Evolutionary conservation across 305 asterid species (phyloP).

Genomic region (Withania somnifera): DNA sequence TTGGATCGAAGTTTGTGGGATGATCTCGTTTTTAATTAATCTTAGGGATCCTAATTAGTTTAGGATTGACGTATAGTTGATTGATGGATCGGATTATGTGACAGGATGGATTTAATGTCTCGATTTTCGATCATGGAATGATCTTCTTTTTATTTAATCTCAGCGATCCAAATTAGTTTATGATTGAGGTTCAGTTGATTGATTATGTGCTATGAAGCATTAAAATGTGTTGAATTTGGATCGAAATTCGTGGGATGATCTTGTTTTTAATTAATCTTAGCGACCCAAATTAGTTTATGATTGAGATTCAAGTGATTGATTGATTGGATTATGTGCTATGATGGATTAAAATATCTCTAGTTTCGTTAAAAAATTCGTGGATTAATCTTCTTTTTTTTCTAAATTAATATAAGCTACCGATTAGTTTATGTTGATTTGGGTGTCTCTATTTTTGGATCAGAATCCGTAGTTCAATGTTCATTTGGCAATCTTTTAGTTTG

Average conservation of each 20-base stretch:
- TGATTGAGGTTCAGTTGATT: neutral
- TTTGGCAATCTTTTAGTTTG: no score
- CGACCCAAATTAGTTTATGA: neutral
- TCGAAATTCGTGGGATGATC: neutral
- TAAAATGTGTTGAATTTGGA: neutral
- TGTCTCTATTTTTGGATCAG: no score
- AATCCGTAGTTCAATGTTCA: no score
- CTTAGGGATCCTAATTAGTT: neutral
- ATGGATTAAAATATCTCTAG: neutral
- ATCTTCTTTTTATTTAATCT: neutral
- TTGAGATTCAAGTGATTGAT: neutral
- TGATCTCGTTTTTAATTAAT: neutral
- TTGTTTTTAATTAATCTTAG: neutral
- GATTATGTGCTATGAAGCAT: neutral
- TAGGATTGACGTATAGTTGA: neutral
- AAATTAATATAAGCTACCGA: no score
- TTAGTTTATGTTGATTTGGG: no score
- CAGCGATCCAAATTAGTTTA: neutral
- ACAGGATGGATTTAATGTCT: neutral
- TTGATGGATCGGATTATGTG: neutral
- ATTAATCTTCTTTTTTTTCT: neutral
- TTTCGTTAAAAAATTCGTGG: neutral
- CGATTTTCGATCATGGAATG: neutral
- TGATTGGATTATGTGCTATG: neutral
- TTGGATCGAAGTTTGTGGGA: no score